phyloP scores from a whole-genome alignment of 768 basidiomycete genomes.

The Boletus vermiculosoides region DNA sequence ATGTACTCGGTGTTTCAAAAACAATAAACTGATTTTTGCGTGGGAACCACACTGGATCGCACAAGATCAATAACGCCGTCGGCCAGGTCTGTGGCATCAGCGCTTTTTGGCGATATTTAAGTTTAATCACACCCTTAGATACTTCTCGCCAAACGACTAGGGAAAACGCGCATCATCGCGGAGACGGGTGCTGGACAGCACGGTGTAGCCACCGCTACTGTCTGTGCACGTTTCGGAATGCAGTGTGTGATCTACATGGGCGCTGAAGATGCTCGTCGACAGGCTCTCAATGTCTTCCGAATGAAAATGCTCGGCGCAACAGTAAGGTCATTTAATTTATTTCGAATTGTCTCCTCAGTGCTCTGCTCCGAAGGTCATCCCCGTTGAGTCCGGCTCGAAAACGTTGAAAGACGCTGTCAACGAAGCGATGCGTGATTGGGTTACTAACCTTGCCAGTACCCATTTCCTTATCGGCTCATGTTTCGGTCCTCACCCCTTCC shows the following conservation, averaged over 20 bases:
- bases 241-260: not conserved
- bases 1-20: not conserved
- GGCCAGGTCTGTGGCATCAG: not conserved
- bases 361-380: not conserved
- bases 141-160: not conserved
- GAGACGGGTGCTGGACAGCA: not conserved
- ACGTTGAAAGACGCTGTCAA: constrained; percentile 1
- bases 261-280: not conserved
- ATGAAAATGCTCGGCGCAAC: not conserved
- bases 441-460: not conserved
- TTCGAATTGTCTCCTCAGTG: not conserved
- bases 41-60: not conserved
- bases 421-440: constrained; percentile 5
- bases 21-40: not conserved
- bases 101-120: not conserved
- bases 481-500: constrained; percentile 2
- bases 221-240: not conserved
- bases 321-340: not conserved
- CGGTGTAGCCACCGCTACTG: not conserved
- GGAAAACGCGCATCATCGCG: not conserved
- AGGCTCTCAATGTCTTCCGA: not conserved
- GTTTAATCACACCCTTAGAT: not conserved
- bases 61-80: not conserved
- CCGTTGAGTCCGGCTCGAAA: not conserved
- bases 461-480: constrained; percentile 5